These are phyloP conservation scores for Boeremia lycopersici DNA, from an alignment of 2,329 filamentous ascomycete genomes.

Conservation along the genomic window DNA sequence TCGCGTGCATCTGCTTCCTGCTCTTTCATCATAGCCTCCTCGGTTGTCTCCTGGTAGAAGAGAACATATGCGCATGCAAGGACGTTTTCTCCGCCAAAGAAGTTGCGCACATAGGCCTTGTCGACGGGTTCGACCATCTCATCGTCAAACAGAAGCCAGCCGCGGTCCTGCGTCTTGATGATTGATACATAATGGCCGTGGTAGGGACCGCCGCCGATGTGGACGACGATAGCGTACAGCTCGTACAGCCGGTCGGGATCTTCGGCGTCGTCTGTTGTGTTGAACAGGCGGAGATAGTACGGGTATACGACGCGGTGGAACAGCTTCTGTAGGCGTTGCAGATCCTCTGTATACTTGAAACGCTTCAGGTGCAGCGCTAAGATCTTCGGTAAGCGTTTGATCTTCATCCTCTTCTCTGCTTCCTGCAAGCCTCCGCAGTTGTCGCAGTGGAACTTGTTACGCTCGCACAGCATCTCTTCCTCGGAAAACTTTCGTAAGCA, in stretches of 20 bases:
- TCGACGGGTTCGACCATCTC: conserved; percentile 98
- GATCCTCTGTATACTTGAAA: conserved; percentile 98
- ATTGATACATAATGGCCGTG: conserved; percentile 98
- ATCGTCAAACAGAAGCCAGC: conserved; percentile 96
- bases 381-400: conserved; percentile 90
- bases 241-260: conserved; percentile 95
- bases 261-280: conserved; percentile 93
- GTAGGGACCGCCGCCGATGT: conserved; percentile 95
- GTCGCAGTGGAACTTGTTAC: conserved; percentile 99
- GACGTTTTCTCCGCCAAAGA: conserved; percentile 86
- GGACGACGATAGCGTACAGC: conserved; percentile 94
- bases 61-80: conserved; percentile 95
- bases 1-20: conserved; percentile 77
- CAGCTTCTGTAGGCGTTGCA: conserved; percentile 90
- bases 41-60: conserved; percentile 92
- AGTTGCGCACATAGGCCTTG: conserved; percentile 93
- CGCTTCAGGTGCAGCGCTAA: conserved; percentile 92
- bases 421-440: conserved; percentile 96
- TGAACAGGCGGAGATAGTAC: conserved; percentile 94
- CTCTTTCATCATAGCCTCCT: conserved; percentile 73
- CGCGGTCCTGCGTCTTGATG: conserved; percentile 94
- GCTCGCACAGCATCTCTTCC: conserved; percentile 95
- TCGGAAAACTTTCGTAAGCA: conserved; percentile 95
- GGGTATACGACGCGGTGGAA: conserved; percentile 98
- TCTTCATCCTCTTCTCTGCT: conserved; percentile 99